These are phyloP conservation scores for Athelia sp. DNA, from an alignment of 1,284 basidiomycete species.

Conservation along the genomic window DNA sequence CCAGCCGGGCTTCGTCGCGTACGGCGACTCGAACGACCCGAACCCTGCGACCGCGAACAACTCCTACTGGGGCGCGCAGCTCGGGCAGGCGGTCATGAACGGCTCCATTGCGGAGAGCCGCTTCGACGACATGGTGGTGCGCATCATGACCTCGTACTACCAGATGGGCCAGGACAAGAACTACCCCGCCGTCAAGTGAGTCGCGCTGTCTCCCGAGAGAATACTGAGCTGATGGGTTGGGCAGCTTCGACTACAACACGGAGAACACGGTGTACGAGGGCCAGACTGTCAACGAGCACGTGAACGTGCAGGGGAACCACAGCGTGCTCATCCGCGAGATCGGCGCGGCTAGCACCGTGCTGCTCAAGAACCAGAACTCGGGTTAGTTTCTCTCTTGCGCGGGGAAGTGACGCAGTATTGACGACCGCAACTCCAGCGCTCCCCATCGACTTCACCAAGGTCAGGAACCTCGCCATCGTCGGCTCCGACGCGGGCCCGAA, in stretches of 20 bases:
- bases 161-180: slow-evolving; percentile 29
- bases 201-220: neutral
- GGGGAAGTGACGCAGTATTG: neutral
- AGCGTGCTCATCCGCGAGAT: slow-evolving; percentile 46
- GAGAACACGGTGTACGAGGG: slow-evolving; percentile 1
- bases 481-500: slow-evolving; percentile 57
- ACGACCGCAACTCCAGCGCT: slow-evolving; percentile 24
- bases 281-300: slow-evolving; percentile 29
- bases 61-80: slow-evolving; percentile 21
- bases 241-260: slow-evolving; percentile 11
- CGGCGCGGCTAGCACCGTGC: slow-evolving; percentile 51
- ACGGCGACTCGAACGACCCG: slow-evolving; percentile 8
- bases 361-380: slow-evolving; percentile 56
- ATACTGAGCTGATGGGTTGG: slow-evolving; percentile 8
- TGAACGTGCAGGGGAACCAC: slow-evolving; percentile 47
- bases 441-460: slow-evolving; percentile 39
- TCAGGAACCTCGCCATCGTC: slow-evolving; percentile 27
- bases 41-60: slow-evolving; percentile 13
- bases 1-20: too few relatives aligned
- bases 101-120: slow-evolving; percentile 32
- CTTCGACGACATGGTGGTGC: slow-evolving; percentile 12
- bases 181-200: slow-evolving; percentile 24
- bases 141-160: slow-evolving; percentile 34
- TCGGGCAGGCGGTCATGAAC: slow-evolving; percentile 35
- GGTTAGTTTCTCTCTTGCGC: neutral